Evolutionary conservation across 2,329 filamentous ascomycete species (phyloP), one percentile per base, ranked within the genome.

Genomic region (Exophiala dermatitidis): DNA sequence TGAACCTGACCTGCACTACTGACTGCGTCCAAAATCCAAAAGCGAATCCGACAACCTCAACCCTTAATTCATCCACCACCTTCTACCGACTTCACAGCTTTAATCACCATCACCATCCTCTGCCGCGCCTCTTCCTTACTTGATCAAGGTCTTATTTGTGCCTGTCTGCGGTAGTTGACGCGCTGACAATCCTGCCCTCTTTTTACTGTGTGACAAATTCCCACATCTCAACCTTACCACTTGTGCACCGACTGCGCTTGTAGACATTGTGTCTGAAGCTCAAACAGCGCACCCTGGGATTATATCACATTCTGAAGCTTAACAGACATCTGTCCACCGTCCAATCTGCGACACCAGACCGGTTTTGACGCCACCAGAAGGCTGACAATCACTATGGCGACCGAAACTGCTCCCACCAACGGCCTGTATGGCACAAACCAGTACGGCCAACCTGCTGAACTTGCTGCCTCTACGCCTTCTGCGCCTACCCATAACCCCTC

Each of bases 381-480:
- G 38, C 38, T 41, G 38, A 41, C 38, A 41, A 6, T 28, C 34
- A 60, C 40, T 10, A 63, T 63, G 61, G 61, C 61, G 36, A 60
- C 54, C 53, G 57, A 61, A 38, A 52, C 56, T 48, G 44, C 57
- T 48, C 49, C 56, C 37, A 56, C 60, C 48, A 63, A 63, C 45
- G 61, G 61, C 48, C 33, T 63, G 42, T 60, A 62, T 42, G 60
- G 54, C 42, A 47, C 50, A 45, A 52, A 40, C 48, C 60, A 61
- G 38, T 63, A 58, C 46, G 53, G 49, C 36, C 61, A 63, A 52
- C 61, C 61, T 33, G 61, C 59, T 40, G 61, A 63, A 43, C 58
- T 63, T 44, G 61, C 61, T 10, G 61, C 61, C 5, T 63, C 61
- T 29, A 57, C 57, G 32, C 61, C 61, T 7, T 61, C 61, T 56